Evolutionary conservation across 176 grass and related monocot species (phyloP).

Genomic region (Puya raimondii): DNA sequence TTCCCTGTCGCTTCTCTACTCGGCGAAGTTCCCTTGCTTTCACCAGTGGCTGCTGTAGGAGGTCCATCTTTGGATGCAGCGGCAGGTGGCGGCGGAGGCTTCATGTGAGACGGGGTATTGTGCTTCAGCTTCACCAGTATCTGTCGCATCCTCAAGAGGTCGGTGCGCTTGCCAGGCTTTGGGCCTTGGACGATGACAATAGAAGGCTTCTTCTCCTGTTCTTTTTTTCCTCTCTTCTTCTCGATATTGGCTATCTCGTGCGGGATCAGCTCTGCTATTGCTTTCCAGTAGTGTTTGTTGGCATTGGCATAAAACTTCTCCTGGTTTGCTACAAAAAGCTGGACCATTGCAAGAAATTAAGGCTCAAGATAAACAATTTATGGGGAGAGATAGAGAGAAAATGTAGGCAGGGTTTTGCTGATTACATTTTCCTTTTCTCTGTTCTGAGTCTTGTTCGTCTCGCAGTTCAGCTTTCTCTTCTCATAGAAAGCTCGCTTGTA

Average conservation of each 20-base stretch:
- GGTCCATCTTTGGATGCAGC: constrained; percentile 29
- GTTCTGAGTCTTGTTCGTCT: constrained; percentile 43
- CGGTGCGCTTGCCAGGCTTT: constrained; percentile 87
- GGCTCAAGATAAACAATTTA: not conserved
- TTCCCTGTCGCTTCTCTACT: constrained; percentile 27
- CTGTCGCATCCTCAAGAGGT: constrained; percentile 79
- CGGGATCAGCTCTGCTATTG: constrained; percentile 82
- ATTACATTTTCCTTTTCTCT: constrained; percentile 91
- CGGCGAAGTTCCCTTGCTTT: constrained; percentile 9
- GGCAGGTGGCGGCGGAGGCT: constrained; percentile 38
- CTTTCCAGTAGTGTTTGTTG: constrained; percentile 89
- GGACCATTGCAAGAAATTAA: not conserved
- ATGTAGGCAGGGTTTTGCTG: not conserved
- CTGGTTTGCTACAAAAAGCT: constrained; percentile 59
- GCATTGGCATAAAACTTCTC: constrained; percentile 76
- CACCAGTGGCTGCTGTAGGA: constrained; percentile 15
- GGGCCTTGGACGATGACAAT: constrained; percentile 70
- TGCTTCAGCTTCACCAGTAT: constrained; percentile 85
- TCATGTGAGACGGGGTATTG: constrained; percentile 60
- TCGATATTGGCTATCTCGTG: constrained; percentile 80
- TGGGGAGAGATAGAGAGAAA: not conserved
- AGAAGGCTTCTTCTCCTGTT: constrained; percentile 81
- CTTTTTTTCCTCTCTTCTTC: constrained; percentile 74
- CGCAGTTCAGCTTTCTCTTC: constrained; percentile 71
- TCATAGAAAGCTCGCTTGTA: constrained; percentile 75